Conservation (phyloP, 2,329 filamentous ascomycete genomes). For the Neonectria coccinea region DNA sequence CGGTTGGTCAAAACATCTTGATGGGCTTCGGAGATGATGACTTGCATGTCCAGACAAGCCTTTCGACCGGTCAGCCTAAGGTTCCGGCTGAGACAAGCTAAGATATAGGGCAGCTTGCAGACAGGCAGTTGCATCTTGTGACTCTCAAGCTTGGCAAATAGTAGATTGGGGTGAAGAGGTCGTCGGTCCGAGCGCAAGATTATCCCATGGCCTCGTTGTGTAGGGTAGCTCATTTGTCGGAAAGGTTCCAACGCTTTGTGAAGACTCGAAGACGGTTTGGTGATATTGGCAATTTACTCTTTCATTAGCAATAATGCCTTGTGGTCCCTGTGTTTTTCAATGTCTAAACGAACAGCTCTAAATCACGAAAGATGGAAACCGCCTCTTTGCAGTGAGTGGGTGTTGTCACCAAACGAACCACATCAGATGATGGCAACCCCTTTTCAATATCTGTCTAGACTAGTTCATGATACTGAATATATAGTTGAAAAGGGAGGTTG, state of each 20-base stretch:
- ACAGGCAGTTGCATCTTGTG: constrained; percentile 2
- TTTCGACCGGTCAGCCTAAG: constrained; percentile 4
- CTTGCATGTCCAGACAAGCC: background rate
- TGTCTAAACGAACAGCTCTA: no score
- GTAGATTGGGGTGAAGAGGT: background rate
- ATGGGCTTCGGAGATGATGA: background rate
- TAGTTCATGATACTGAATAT: background rate
- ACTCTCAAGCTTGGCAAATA: background rate
- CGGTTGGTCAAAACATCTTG: constrained; percentile 2
- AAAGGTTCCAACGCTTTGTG: background rate
- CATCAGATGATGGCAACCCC: no score
- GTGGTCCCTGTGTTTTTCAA: background rate
- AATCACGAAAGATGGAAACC: no score
- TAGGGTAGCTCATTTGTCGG: constrained; percentile 13
- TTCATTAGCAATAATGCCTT: background rate
- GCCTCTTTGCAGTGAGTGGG: no score
- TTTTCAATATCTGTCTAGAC: no score
- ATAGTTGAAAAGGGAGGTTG: background rate
- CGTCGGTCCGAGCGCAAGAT: background rate
- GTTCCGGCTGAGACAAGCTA: constrained; percentile 16
- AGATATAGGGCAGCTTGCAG: constrained; percentile 7
- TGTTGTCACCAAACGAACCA: no score
- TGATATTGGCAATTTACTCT: background rate
- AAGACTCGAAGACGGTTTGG: background rate
- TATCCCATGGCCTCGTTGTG: background rate